Evolutionary conservation across 2,329 filamentous ascomycete species (phyloP).

Genomic region (Escovopsis weberi): DNA sequence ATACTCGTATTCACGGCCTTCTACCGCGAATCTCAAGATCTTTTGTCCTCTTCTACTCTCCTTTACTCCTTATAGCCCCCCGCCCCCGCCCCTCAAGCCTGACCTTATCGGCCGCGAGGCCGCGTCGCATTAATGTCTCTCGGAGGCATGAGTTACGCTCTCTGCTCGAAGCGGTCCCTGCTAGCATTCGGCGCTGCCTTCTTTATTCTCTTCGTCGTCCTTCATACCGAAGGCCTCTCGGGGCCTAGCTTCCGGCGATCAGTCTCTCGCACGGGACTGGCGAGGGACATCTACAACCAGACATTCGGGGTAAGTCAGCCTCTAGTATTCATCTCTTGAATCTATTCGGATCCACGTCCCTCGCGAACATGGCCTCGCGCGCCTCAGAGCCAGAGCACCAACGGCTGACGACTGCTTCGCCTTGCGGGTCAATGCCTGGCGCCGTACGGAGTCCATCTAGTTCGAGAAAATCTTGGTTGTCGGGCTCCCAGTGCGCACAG

Average conservation of each 20-base stretch:
- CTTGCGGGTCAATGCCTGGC: no score
- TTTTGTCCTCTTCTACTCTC: no score
- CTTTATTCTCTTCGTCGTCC: not conserved
- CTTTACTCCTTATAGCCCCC: no score
- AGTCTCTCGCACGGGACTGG: not conserved
- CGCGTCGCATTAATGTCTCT: no score
- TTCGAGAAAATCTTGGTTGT: conserved; percentile 38
- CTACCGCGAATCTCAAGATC: no score
- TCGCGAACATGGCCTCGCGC: not conserved
- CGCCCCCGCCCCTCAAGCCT: no score
- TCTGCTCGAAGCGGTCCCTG: not conserved
- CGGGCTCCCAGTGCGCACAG: conserved; percentile 32
- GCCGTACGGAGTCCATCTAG: not conserved
- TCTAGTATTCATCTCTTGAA: not conserved
- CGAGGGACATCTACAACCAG: not conserved
- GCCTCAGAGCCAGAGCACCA: no score
- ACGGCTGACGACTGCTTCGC: no score
- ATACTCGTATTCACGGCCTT: no score
- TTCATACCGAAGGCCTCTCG: not conserved
- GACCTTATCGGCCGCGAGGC: no score
- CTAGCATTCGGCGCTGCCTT: not conserved
- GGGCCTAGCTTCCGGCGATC: not conserved
- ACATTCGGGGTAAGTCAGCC: not conserved
- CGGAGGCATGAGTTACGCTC: no score
- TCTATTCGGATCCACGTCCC: not conserved